Base-by-base conservation (phyloP, 2,329 filamentous ascomycete genomes). In the Periglandula ipomoeae region DNA sequence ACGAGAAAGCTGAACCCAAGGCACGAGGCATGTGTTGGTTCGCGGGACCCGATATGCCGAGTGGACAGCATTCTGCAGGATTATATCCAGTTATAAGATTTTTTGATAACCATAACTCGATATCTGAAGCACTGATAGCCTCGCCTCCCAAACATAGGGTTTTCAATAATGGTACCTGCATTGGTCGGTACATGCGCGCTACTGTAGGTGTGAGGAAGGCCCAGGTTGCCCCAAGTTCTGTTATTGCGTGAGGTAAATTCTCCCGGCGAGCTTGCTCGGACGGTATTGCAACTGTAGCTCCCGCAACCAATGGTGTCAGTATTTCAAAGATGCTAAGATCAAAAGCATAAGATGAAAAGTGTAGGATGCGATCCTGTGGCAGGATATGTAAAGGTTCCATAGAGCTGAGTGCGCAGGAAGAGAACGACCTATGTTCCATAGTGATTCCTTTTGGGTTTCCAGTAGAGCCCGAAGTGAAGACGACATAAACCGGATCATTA, bases 401-500 rank as follows among this genome's bases (percentile, higher is more conserved):
- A n/a, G 42, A 44, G 24, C 32, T 46, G 7, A 44, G 47, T 9
- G 48, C 39, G 15, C 44, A 46, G n/a, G 50, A 40, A n/a, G 44
- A 40, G 32, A 52, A 34, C 4, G 44, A 27, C 8, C 44, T 43
- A 32, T 52, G 50, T 22, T 50, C 39, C 15, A 52, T 40, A 3
- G 49, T 19, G 10, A 55, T 39, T 2, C 53, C 72, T 60, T 75
- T 78, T 1, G 74, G 74, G 20, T 61, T 62, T 4, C 74, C 74
- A 0, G 74, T 76, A n/a, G 69, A 74, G 10, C 74, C 74, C 5
- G 72, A 76, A 19, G 74, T 78, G 53, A 75, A 77, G 58, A 76
- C 70, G 53, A 75, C 70, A 30, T 58, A 62, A 10, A 50, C 23
- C 13, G 8, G 39, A 30, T 42, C 34, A 27, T 15, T 3, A 3